Evolutionary conservation across 768 basidiomycete species (phyloP).

Genomic region (Lentinula sp.): DNA sequence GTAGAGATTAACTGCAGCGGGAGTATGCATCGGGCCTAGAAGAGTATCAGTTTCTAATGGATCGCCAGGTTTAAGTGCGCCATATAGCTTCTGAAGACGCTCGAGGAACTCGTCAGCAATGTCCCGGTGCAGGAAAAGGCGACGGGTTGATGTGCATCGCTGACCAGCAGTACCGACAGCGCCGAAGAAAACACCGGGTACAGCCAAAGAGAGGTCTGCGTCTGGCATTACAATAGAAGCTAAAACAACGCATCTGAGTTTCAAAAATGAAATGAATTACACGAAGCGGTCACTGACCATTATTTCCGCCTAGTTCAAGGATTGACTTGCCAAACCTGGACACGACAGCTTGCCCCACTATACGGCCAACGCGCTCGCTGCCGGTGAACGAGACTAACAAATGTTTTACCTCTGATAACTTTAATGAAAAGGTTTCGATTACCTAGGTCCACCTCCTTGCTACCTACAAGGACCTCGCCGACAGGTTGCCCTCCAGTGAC

Average conservation of each 20-base stretch:
- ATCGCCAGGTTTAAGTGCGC: conserved; percentile 72
- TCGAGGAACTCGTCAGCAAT: conserved; percentile 75
- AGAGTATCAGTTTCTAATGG: conserved; percentile 71
- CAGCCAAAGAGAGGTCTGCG: conserved; percentile 85
- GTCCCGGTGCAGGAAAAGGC: conserved; percentile 80
- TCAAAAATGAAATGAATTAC: conserved; percentile 3
- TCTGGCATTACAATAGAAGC: conserved; percentile 92
- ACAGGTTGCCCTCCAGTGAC: conserved; percentile 79
- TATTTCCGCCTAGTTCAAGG: conserved; percentile 93
- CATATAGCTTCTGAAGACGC: conserved; percentile 69
- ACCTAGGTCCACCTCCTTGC: conserved; percentile 75
- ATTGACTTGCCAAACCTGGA: conserved; percentile 86
- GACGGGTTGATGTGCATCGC: conserved; percentile 87
- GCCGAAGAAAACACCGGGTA: conserved; percentile 89
- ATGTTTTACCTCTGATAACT: neutral
- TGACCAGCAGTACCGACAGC: conserved; percentile 78
- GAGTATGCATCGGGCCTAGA: conserved; percentile 81
- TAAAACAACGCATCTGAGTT: conserved; percentile 23
- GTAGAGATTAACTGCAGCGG: conserved; percentile 64
- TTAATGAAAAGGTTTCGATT: conserved; percentile 9
- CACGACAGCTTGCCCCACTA: conserved; percentile 85
- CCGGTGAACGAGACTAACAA: conserved; percentile 93
- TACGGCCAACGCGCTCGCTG: conserved; percentile 79
- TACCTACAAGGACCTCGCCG: conserved; percentile 75
- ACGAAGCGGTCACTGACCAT: conserved; percentile 47